Evolutionary conservation across 1,139 yeast genomes (phyloP), one percentile per base, ranked within the genome.

Genomic region (Pichia sp.): DNA sequence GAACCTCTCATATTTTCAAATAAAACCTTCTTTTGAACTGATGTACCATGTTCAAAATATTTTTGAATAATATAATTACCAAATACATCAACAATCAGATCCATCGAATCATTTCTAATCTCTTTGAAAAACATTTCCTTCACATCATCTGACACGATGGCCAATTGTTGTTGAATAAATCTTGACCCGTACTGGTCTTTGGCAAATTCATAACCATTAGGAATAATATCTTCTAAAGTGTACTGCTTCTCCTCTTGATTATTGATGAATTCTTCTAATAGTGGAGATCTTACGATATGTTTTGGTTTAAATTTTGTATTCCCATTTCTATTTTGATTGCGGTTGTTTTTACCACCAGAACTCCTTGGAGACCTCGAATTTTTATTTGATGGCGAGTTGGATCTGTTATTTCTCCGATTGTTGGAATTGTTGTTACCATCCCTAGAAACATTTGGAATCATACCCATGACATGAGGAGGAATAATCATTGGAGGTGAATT

Each of bases 41-140:
- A 72, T 6, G 81, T 71, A 27, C 97, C 97, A 58, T 71, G 73
- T 65, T 92, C 97, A 64, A 92, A 87, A 59, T 80, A 87, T 65
- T 90, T 90, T 64, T 94, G 99, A 49, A 94, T 86, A 28, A 94
- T 97, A 61, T 94, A 94, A 63, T 94, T 94, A 47, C 98, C 98
- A 67, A 94, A 94, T 6, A 92, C 98, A 67, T 94, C 98, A 7
- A 95, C 87, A 85, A 92, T 86, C 52, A 94, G 69, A 49, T 84
- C 92, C 49, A 82, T 72, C 1, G 94, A 75, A 49, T 79, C 77
- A 29, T 80, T 82, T 57, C 87, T 71, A 39, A 92, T 81, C 64
- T 90, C 97, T 53, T 82, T 81, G 66, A 92, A 90, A 36, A 94
- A 77, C 16, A 76, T 78, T 56, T 85, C 95, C 56, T 84, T 85